phyloP scores from a whole-genome alignment of 2,329 filamentous ascomycete species.

The Xylariaceae sp. region DNA sequence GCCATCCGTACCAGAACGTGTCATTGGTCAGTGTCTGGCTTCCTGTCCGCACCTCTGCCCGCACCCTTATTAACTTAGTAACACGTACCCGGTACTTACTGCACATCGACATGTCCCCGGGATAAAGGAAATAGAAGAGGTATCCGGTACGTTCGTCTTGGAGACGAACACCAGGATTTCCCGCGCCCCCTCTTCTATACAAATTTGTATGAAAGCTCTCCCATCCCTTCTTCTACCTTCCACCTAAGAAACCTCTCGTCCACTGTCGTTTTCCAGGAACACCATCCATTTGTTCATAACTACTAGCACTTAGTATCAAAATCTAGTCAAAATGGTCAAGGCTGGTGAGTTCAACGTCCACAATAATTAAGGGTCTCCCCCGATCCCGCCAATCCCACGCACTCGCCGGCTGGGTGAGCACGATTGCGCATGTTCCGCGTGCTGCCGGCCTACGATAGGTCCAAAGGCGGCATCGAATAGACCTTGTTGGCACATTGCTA shows the following conservation, averaged over 20 bases:
- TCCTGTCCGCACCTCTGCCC: no score
- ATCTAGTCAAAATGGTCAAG: constrained; percentile 90
- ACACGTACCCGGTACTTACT: no score
- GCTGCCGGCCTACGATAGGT: constrained; percentile 21
- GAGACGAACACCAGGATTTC: neutral
- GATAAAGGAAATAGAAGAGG: neutral
- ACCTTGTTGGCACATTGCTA: constrained; percentile 27
- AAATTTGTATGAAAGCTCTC: constrained; percentile 20
- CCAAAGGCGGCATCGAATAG: constrained; percentile 36
- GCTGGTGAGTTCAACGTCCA: constrained; percentile 43
- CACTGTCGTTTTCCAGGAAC: constrained; percentile 11
- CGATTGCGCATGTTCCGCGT: constrained; percentile 55
- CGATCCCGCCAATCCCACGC: constrained; percentile 24
- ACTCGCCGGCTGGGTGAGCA: constrained; percentile 38
- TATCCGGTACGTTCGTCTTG: neutral
- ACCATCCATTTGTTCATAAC: constrained; percentile 8
- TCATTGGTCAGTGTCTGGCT: no score
- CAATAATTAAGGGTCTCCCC: constrained; percentile 22
- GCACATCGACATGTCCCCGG: no score
- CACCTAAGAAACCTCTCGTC: constrained; percentile 13
- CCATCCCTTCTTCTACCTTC: constrained; percentile 10
- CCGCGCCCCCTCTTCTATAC: constrained; percentile 15
- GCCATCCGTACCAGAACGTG: no score
- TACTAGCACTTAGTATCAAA: constrained; percentile 26
- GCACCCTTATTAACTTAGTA: no score